phyloP scores from a whole-genome alignment of 306 rosid genomes.

The Hylodesmum podocarpum region DNA sequence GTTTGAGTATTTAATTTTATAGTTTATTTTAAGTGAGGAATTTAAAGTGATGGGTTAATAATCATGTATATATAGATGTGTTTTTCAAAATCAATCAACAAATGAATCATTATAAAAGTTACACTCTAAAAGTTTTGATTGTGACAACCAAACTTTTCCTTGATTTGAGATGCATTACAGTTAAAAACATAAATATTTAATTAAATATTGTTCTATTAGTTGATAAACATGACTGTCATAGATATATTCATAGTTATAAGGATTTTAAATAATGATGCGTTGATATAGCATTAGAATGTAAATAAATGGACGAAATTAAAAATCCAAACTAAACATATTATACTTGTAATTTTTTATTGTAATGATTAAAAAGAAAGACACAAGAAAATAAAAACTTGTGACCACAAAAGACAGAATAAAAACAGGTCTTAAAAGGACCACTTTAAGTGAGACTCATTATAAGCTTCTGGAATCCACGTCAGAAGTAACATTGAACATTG shows the following conservation, averaged over 20 bases:
- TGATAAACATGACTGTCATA: background rate
- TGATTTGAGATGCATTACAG: background rate
- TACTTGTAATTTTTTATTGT: background rate
- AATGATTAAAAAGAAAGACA: background rate
- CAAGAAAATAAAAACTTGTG: background rate
- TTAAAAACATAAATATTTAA: background rate
- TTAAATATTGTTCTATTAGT: background rate
- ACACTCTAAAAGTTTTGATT: background rate
- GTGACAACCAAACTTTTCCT: background rate
- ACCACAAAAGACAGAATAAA: too few relatives aligned
- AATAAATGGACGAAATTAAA: background rate
- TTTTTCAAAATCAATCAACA: background rate
- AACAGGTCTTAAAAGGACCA: background rate
- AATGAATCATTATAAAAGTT: background rate
- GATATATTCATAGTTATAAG: background rate
- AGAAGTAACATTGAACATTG: background rate
- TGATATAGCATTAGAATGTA: background rate
- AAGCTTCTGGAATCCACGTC: background rate
- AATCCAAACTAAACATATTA: background rate
- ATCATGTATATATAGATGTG: background rate
- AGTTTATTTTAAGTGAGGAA: background rate
- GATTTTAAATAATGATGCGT: background rate
- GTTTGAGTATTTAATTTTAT: too few relatives aligned
- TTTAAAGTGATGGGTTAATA: background rate
- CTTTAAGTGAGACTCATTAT: background rate